Evolutionary conservation across 352 stramenopile genomes (phyloP).

Genomic region (Phytopythium chamaehyphon): DNA sequence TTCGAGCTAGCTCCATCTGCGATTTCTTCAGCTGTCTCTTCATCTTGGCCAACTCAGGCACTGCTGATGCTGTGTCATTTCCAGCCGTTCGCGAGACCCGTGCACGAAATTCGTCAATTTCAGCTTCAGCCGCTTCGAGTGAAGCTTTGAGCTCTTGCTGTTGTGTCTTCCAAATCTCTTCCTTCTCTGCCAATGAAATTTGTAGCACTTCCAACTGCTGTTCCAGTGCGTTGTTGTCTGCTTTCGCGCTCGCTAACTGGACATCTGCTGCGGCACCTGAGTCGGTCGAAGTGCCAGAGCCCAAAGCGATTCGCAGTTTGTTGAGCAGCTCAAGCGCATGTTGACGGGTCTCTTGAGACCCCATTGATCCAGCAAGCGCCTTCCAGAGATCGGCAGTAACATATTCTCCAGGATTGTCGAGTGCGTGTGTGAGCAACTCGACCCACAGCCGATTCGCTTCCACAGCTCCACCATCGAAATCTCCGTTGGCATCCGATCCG

Average conservation of each 20-base stretch:
- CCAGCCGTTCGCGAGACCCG: neutral
- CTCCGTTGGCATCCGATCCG: neutral
- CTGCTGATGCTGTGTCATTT: neutral
- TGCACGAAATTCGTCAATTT: neutral
- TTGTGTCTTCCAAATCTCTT: conserved; percentile 12
- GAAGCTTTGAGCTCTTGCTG: conserved; percentile 7
- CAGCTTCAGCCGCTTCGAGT: neutral
- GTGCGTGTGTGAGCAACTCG: neutral
- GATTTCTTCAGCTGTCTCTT: conserved; percentile 7
- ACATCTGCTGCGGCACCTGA: neutral
- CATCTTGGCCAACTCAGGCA: conserved; percentile 8
- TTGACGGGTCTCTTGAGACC: too few species aligned
- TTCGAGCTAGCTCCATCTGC: conserved; percentile 10
- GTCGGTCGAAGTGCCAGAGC: neutral
- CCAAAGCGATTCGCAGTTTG: neutral
- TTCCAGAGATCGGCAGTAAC: neutral
- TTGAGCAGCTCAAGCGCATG: too few species aligned
- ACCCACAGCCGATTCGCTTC: conserved; percentile 2
- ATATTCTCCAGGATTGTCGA: neutral
- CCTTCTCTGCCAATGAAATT: neutral
- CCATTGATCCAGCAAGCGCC: too few species aligned
- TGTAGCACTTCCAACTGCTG: conserved; percentile 9
- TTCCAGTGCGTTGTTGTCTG: conserved; percentile 12
- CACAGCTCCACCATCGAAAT: conserved; percentile 1
- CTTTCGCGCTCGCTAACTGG: too few species aligned